Conservation (phyloP, 1,139 yeast genomes). For the Yamadazyma atlantica region DNA sequence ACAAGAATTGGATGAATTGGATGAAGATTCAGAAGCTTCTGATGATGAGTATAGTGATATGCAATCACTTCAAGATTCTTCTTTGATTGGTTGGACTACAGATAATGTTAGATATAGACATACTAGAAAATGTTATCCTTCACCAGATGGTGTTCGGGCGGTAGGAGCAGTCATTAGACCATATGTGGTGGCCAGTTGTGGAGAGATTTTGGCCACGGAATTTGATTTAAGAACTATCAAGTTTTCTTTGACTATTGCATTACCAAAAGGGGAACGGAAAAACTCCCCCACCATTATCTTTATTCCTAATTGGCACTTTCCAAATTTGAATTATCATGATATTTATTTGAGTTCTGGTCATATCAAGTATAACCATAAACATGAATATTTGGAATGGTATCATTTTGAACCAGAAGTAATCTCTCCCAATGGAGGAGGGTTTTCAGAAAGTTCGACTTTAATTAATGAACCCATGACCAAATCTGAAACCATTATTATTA, state of each 20-base stretch:
- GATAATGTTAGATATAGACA: slow-evolving; percentile 24
- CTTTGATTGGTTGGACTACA: slow-evolving; percentile 20
- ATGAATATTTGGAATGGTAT: slow-evolving; percentile 69
- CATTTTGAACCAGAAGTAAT: slow-evolving; percentile 36
- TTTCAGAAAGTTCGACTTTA: slow-evolving; percentile 14
- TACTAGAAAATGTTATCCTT: slow-evolving; percentile 36
- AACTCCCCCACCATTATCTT: slow-evolving; percentile 55
- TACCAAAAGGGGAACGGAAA: slow-evolving; percentile 15
- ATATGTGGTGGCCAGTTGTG: slow-evolving; percentile 59
- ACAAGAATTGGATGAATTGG: slow-evolving; percentile 9
- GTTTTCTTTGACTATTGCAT: slow-evolving; percentile 47
- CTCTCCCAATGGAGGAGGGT: slow-evolving; percentile 4
- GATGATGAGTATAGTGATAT: slow-evolving; percentile 15
- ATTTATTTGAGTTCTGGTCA: slow-evolving; percentile 55
- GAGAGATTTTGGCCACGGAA: slow-evolving; percentile 48
- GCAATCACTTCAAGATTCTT: slow-evolving; percentile 17
- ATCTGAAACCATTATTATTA: slow-evolving; percentile 37
- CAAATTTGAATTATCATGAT: slow-evolving; percentile 41
- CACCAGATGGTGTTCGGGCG: slow-evolving; percentile 68
- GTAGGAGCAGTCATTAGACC: slow-evolving; percentile 73
- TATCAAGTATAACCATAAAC: slow-evolving; percentile 47
- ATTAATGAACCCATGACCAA: slow-evolving; percentile 8
- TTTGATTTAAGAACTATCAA: slow-evolving; percentile 52
- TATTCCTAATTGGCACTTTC: slow-evolving; percentile 73
- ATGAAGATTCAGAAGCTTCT: slow-evolving; percentile 11